These are phyloP conservation scores for Gloeopeniophorella convolvens DNA, from an alignment of 768 basidiomycete genomes.

Conservation along the genomic window DNA sequence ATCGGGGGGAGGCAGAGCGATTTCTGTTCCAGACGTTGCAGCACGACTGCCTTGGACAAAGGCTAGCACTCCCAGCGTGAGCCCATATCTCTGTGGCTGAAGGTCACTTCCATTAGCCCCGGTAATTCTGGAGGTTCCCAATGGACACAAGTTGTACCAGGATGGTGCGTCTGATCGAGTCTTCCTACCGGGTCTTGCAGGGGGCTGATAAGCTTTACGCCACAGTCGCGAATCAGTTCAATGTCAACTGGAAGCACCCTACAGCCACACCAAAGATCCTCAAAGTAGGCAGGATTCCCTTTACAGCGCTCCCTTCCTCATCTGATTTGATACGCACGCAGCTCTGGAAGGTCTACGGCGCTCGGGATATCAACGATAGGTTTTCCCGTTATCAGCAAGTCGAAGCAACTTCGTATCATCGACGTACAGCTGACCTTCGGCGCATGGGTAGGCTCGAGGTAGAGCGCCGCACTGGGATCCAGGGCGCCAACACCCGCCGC, in stretches of 20 bases:
- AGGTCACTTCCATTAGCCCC: constrained; percentile 5
- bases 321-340: background rate
- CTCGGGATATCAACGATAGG: constrained; percentile 8
- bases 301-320: background rate
- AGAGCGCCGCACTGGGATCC: constrained; percentile 7
- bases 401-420: background rate
- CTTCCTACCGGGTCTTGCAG: background rate
- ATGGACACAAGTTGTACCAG: constrained; percentile 4
- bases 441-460: constrained; percentile 13
- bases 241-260: constrained; percentile 20
- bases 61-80: constrained; percentile 4
- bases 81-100: background rate
- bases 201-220: background rate
- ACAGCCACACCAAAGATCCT: constrained; percentile 15
- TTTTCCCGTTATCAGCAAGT: constrained; percentile 23
- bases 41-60: constrained; percentile 4
- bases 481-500: constrained; percentile 21
- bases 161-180: constrained; percentile 8
- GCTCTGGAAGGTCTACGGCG: constrained; percentile 24
- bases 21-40: constrained; percentile 24
- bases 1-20: constrained; percentile 22
- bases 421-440: background rate
- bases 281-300: constrained; percentile 8
- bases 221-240: constrained; percentile 22
- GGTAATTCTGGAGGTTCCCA: constrained; percentile 13